Evolutionary conservation across 805 yeast genomes (phyloP).

Genomic region (Cyberlindnera nakhonratchasimensis): DNA sequence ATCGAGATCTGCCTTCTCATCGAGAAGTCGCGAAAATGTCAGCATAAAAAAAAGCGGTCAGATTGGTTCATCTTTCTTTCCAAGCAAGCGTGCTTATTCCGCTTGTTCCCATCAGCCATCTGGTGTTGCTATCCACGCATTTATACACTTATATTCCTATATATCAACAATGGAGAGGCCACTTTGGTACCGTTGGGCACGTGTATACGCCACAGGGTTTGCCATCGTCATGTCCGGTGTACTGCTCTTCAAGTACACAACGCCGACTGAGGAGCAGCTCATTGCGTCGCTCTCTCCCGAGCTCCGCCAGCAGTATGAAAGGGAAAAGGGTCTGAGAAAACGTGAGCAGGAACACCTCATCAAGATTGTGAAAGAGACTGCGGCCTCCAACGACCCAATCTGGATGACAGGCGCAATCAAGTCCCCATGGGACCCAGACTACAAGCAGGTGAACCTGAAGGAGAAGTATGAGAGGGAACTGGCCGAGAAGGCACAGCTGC

Average conservation of each 20-base stretch:
- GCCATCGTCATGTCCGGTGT: conserved; percentile 72
- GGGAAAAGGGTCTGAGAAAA: conserved; percentile 56
- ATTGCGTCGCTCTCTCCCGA: conserved; percentile 79
- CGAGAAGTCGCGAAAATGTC: conserved; percentile 6
- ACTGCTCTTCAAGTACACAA: conserved; percentile 62
- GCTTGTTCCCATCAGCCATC: neutral
- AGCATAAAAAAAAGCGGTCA: conserved; percentile 12
- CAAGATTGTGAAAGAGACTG: conserved; percentile 59
- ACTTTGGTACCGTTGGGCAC: conserved; percentile 56
- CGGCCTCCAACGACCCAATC: conserved; percentile 70
- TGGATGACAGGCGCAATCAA: conserved; percentile 75
- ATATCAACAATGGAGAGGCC: conserved; percentile 31
- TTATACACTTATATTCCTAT: too few species aligned
- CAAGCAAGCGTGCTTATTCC: too few species aligned
- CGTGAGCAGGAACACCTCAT: conserved; percentile 68
- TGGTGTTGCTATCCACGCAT: neutral
- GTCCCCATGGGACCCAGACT: conserved; percentile 58
- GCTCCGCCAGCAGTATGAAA: conserved; percentile 68
- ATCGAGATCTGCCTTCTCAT: too few species aligned
- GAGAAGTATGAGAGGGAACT: conserved; percentile 45
- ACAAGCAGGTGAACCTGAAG: conserved; percentile 36
- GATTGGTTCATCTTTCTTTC: conserved; percentile 14
- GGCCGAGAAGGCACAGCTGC: conserved; percentile 41
- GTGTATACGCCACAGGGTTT: conserved; percentile 57
- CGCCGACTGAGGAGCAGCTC: conserved; percentile 83